phyloP scores from a whole-genome alignment of 257 asterid species.

The Euphrasia confusa region DNA sequence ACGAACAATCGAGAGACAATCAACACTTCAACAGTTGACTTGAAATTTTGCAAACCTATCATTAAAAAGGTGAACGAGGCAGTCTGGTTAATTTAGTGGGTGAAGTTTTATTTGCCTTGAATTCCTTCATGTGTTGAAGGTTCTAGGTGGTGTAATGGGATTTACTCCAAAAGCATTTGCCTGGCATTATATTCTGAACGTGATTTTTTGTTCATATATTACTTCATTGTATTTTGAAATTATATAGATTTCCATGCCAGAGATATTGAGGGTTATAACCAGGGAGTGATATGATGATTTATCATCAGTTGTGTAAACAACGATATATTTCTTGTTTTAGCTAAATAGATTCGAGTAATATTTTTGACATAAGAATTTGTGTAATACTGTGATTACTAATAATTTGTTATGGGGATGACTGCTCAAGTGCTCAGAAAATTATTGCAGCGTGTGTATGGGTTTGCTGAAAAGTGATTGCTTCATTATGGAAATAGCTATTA shows the following conservation, averaged over 20 bases:
- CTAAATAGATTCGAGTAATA: constrained; percentile 1
- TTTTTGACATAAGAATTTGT: background rate
- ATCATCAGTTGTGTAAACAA: background rate
- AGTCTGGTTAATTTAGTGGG: constrained; percentile 5
- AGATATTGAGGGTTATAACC: background rate
- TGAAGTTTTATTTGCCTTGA: constrained; percentile 8
- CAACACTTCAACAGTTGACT: constrained; percentile 13
- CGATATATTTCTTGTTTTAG: constrained; percentile 6
- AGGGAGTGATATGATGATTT: constrained; percentile 3
- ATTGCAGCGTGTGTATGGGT: background rate
- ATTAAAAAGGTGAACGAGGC: constrained; percentile 2
- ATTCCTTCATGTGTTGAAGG: background rate
- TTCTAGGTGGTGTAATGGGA: background rate
- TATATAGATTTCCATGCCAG: constrained; percentile 9
- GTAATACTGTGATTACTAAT: background rate
- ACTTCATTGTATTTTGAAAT: background rate
- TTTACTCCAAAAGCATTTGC: background rate
- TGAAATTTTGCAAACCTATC: background rate
- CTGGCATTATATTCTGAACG: background rate
- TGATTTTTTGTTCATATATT: background rate
- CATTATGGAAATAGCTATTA: background rate
- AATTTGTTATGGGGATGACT: constrained; percentile 2
- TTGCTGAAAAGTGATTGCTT: background rate
- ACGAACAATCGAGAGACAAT: constrained; percentile 2
- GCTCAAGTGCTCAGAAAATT: background rate